Evolutionary conservation across 1,284 basidiomycete species (phyloP), one percentile per base, ranked within the genome.

Genomic region (Chalciporus sp.): DNA sequence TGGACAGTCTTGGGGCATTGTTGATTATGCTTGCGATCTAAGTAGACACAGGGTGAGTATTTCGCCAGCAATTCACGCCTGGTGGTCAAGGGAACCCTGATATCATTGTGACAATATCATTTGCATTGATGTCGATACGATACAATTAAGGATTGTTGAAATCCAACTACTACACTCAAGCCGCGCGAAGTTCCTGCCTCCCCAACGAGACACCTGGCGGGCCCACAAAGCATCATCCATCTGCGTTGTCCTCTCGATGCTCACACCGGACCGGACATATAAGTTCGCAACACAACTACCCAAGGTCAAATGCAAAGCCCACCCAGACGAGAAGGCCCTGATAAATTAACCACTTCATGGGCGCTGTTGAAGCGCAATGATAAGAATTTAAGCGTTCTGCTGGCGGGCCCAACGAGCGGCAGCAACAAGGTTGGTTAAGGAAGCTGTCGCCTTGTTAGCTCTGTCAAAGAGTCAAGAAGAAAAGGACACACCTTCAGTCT

Each of bases 311-410:
- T 61, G 53, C 55, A 64, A 58, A 53, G 55, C 55, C 53, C 28
- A 45, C 51, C 44, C 47, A 47, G 27, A 33, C 14, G 42, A 45
- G 49, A 59, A 59, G 56, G 58, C 62, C 60, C 65, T 65, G 72
- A 77, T 75, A 77, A 76, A 61, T 74, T 76, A 74, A 74, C 78
- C 73, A 63, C 69, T 68, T 72, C 69, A 67, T 72, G 77, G 78
- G 76, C 86, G 90, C 92, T 94, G 92, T 94, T 94, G 92, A 94
- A 94, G 91, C 92, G 86, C 78, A 77, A 75, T 71, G 73, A 65
- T 63, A 67, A 61, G 61, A 66, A 74, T 71, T 86, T 81, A 95
- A 73, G 84, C 83, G 74, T 80, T 84, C 76, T 85, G 72, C 76
- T 85, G 72, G 70, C 93, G 90, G 65, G 93, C 93, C 92, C 92